These are phyloP conservation scores for Blastomyces gilchristii DNA, from an alignment of 2,329 filamentous ascomycete species.

Conservation along the genomic window DNA sequence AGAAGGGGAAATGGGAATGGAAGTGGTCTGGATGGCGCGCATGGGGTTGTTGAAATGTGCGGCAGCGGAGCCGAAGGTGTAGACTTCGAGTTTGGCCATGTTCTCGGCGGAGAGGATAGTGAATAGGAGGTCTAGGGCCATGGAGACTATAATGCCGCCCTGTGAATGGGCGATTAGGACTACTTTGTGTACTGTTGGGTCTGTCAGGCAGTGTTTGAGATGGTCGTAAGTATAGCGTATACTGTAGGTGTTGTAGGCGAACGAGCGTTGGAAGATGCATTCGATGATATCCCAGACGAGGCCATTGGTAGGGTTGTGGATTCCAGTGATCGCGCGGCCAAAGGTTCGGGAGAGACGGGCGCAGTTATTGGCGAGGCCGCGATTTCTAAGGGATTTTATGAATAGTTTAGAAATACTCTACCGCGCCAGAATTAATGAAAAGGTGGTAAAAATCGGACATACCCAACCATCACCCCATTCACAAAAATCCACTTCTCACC, in stretches of 20 bases:
- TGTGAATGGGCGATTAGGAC: conserved; percentile 68
- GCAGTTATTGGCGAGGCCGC: conserved; percentile 61
- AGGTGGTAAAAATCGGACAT: background rate
- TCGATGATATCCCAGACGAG: conserved; percentile 68
- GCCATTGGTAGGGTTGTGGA: conserved; percentile 66
- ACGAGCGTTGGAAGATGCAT: conserved; percentile 65
- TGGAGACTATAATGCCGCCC: conserved; percentile 61
- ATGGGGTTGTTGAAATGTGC: conserved; percentile 75
- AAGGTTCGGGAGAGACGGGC: conserved; percentile 64
- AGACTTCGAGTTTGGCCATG: conserved; percentile 59
- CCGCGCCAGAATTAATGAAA: background rate
- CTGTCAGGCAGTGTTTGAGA: conserved; percentile 54
- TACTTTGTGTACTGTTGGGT: conserved; percentile 55
- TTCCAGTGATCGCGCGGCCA: conserved; percentile 57
- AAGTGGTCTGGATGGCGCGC: conserved; percentile 32
- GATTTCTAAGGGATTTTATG: conserved; percentile 26
- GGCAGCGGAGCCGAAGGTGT: conserved; percentile 66
- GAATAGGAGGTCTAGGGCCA: conserved; percentile 67
- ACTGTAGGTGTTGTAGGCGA: conserved; percentile 60
- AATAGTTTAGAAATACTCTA: background rate
- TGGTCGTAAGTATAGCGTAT: conserved; percentile 49
- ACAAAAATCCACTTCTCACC: conserved; percentile 16
- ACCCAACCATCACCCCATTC: conserved; percentile 16
- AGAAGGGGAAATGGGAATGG: conserved; percentile 15
- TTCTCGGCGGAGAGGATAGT: conserved; percentile 58